A percentile compares a stretch with the other conserved stretches of the same genome.
Evolutionary conservation across 2,329 filamentous ascomycete species (phyloP).

Genomic region (Aureobasidium zeae): DNA sequence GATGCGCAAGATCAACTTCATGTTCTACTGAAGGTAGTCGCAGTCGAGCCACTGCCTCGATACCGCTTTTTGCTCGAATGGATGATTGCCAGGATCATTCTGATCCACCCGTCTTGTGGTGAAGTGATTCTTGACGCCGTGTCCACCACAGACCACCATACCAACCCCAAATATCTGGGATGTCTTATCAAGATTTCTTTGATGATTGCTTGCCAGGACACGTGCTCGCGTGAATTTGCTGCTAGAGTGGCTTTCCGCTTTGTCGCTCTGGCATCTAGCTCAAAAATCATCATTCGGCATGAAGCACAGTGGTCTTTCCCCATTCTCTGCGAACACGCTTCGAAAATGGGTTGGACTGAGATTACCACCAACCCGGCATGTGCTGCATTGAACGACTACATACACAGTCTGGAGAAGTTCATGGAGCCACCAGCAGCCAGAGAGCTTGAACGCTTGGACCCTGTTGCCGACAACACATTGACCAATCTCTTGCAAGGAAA

Average conservation of each 20-base stretch:
- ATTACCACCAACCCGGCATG: constrained; percentile 35
- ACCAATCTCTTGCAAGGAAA: constrained; percentile 37
- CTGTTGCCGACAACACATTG: constrained; percentile 35
- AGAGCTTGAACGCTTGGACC: constrained; percentile 35
- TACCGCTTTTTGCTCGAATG: constrained; percentile 41
- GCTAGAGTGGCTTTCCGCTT: constrained; percentile 34
- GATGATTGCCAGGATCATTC: constrained; percentile 38
- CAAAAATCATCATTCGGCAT: constrained; percentile 45
- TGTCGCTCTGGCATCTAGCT: constrained; percentile 37
- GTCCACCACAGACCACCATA: constrained; percentile 35
- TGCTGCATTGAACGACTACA: constrained; percentile 34
- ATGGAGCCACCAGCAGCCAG: constrained; percentile 30
- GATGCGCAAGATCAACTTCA: constrained; percentile 30
- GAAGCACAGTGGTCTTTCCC: constrained; percentile 44
- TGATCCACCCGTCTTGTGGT: constrained; percentile 28
- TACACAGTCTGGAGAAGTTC: constrained; percentile 37
- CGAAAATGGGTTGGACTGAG: constrained; percentile 27
- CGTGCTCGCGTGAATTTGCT: constrained; percentile 31
- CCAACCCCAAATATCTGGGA: constrained; percentile 39
- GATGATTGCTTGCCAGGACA: constrained; percentile 32
- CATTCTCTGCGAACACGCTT: constrained; percentile 35
- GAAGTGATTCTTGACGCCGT: constrained; percentile 30
- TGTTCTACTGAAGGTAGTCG: constrained; percentile 33
- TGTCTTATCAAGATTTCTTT: constrained; percentile 41
- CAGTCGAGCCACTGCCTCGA: constrained; percentile 39